A percentile compares a stretch with the other conserved stretches of the same genome.
phyloP scores from a whole-genome alignment of 805 yeast species.

The Cyberlindnera petersonii region DNA sequence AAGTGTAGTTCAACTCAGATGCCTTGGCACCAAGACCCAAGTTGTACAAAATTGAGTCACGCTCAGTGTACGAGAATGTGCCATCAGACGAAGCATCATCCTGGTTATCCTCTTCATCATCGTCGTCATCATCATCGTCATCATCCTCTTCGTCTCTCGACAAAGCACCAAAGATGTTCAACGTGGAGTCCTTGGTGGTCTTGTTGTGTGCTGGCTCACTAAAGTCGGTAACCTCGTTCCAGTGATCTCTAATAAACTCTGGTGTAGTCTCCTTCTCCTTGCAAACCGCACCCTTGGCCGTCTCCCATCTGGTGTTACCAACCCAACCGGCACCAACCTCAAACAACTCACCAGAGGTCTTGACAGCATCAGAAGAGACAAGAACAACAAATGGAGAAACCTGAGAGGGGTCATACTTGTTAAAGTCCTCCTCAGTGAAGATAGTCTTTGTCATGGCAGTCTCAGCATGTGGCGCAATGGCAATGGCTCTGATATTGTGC shows the following conservation, averaged over 20 bases:
- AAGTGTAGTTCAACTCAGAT: conserved; percentile 70
- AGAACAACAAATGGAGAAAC: conserved; percentile 88
- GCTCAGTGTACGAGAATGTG: conserved; percentile 55
- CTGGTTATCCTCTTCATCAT: conserved; percentile 46
- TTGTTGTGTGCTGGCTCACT: conserved; percentile 47
- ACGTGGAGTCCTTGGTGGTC: conserved; percentile 70
- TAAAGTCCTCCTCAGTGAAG: conserved; percentile 73
- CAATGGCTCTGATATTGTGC: conserved; percentile 68
- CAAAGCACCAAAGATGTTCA: conserved; percentile 69
- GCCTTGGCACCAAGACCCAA: conserved; percentile 84
- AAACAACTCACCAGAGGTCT: conserved; percentile 72
- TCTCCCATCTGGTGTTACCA: conserved; percentile 92
- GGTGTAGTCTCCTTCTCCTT: conserved; percentile 44
- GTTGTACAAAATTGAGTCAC: conserved; percentile 79
- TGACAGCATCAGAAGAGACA: conserved; percentile 67
- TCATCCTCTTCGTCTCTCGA: conserved; percentile 33
- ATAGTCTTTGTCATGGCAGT: conserved; percentile 94
- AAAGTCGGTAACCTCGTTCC: conserved; percentile 67
- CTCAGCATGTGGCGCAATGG: conserved; percentile 96
- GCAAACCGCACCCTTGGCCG: conserved; percentile 79
- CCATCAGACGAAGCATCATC: conserved; percentile 41
- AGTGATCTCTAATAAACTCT: conserved; percentile 67
- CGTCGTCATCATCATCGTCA: conserved; percentile 40
- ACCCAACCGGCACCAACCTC: conserved; percentile 98
- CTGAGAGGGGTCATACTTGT: conserved; percentile 78